Evolutionary conservation across 2,329 filamentous ascomycete genomes (phyloP), one percentile per base, ranked within the genome.

Genomic region (Cordyceps cicadae): DNA sequence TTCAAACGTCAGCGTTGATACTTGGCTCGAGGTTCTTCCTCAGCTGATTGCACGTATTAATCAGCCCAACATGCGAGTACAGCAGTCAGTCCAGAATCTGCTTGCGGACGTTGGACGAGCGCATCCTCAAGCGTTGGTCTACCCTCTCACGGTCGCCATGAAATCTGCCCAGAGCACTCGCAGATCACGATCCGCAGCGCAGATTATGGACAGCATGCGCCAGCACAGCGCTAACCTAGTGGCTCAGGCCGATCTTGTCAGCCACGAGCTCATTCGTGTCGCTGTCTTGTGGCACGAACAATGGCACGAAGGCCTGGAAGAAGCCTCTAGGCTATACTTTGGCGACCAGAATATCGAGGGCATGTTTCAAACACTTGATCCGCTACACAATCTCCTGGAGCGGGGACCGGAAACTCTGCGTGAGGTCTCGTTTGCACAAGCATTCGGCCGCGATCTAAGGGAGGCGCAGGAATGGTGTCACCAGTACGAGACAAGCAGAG

Each of bases 201-300:
- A 92, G 65, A 96, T 99, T 67, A 97, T 99, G 92, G 92, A 97
- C 64, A 96, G 88, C 70, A 96, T 99, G 91, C 88, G 92, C 45
- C 89, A 93, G 66, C 95, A 99, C 71, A 97, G 92, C 70, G 87
- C 91, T 21, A 88, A 86, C 67, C 82, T 99, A 41, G 94, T 99
- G 9, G 90, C 97, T 65, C 94, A 99, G 74, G 94, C 94, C 41
- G 93, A 96, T 70, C 81, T 92, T 52, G 92, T 99, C 66, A 97
- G 93, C 71, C 89, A 94, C 69, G 95, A 99, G 72, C 84, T 99
- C 60, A 97, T 99, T 70, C 87, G 94, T 56, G 95, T 99, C 62
- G 94, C 94, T 17, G 93, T 99, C 2, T 75, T 99, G 26, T 99
- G 95, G 95, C 94, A 99, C 70, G 94, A 99, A 70, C 89, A 96